Evolutionary conservation across 768 basidiomycete species (phyloP).

Genomic region (Suillus subaureus): DNA sequence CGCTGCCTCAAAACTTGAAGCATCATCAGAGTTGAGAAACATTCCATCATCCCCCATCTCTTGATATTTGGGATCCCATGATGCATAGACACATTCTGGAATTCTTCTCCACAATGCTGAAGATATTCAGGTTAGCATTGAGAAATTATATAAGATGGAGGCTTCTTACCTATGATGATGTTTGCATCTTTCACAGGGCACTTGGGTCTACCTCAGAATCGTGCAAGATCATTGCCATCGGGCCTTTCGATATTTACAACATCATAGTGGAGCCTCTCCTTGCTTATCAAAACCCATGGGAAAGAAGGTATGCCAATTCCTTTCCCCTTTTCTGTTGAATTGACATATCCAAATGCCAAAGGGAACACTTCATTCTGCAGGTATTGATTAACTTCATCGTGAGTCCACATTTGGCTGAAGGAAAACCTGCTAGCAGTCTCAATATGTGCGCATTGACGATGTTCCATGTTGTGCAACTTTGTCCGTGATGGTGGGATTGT

Average conservation of each 20-base stretch:
- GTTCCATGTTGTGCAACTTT: conserved; percentile 1
- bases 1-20: not conserved
- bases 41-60: not conserved
- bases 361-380: conserved; percentile 1
- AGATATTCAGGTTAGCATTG: not conserved
- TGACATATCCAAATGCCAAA: not conserved
- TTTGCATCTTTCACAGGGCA: not conserved
- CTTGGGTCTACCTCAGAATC: conserved; percentile 7
- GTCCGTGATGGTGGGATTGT: not conserved
- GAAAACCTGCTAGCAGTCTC: not conserved
- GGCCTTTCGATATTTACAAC: not conserved
- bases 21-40: not conserved
- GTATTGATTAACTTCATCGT: not conserved
- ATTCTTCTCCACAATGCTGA: conserved; percentile 1
- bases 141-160: not conserved
- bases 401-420: not conserved
- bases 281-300: conserved; percentile 5
- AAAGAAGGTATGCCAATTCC: not conserved
- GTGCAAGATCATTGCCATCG: not conserved
- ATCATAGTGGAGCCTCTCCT: conserved; percentile 1
- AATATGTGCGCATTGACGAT: not conserved
- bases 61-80: conserved; percentile 7
- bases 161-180: conserved; percentile 11
- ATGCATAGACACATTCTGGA: conserved; percentile 3
- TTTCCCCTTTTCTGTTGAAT: conserved; percentile 1